Conservation (phyloP, 2,329 filamentous ascomycete species). For the Fusarium veterinarium region DNA sequence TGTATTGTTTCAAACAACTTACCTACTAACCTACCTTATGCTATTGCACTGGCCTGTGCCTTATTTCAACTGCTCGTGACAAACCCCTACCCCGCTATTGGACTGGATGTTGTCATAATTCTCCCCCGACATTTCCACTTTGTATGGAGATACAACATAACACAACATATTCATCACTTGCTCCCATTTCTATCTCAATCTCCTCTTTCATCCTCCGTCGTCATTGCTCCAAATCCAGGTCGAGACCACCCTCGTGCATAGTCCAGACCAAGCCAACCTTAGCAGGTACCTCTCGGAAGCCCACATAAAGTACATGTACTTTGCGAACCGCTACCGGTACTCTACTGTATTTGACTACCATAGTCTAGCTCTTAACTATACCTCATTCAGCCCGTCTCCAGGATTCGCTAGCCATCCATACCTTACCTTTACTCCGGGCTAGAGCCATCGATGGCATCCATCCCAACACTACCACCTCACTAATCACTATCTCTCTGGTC, state of each 20-base stretch:
- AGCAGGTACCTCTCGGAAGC: slow-evolving; percentile 4
- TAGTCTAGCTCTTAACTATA: slow-evolving; percentile 28
- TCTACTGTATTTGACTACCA: slow-evolving; percentile 8
- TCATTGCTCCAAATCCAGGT: slow-evolving; percentile 26
- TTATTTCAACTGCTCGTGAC: slow-evolving; percentile 17
- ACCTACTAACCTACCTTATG: neutral
- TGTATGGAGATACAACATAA: neutral
- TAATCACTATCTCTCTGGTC: slow-evolving; percentile 28
- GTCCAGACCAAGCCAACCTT: slow-evolving; percentile 14
- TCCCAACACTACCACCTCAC: slow-evolving; percentile 28
- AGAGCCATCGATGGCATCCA: slow-evolving; percentile 1
- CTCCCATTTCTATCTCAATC: neutral
- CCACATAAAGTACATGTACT: slow-evolving; percentile 31
- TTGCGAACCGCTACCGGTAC: slow-evolving; percentile 27
- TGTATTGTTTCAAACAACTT: neutral
- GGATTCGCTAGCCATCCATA: slow-evolving; percentile 35
- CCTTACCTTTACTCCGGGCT: neutral
- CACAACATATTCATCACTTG: neutral
- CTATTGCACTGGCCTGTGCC: slow-evolving; percentile 5
- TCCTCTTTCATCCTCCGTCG: slow-evolving; percentile 15
- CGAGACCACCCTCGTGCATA: slow-evolving; percentile 25
- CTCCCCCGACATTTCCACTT: neutral
- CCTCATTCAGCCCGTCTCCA: slow-evolving; percentile 37
- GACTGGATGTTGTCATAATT: slow-evolving; percentile 25
- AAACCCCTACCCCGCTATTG: slow-evolving; percentile 32